Evolutionary conservation across 163 green algal species (phyloP).

Genomic region (Trebouxiophyceae sp.): DNA sequence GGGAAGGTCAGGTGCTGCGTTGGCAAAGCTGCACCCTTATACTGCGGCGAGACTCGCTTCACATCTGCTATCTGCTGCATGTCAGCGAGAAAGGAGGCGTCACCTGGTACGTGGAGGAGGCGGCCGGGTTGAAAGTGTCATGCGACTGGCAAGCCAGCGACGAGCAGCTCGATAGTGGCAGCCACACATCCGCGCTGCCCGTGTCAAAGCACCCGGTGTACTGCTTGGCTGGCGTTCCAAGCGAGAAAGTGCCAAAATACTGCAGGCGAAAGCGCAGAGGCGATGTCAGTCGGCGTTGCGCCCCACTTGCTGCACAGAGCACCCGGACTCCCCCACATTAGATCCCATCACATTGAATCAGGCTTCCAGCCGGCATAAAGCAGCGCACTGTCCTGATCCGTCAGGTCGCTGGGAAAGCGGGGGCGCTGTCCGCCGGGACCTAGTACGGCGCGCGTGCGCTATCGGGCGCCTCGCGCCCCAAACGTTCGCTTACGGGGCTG

Average conservation of each 20-base stretch:
- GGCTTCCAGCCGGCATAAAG: too few relatives aligned
- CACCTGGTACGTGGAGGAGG: neutral
- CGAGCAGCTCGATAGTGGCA: neutral
- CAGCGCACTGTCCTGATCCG: too few relatives aligned
- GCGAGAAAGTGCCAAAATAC: conserved; percentile 1
- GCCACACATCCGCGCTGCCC: conserved; percentile 6
- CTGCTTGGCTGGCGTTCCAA: neutral
- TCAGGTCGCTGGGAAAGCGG: too few relatives aligned
- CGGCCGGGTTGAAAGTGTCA: neutral
- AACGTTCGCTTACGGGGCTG: too few relatives aligned
- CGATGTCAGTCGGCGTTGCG: too few relatives aligned
- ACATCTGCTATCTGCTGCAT: neutral
- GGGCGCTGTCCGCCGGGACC: too few relatives aligned
- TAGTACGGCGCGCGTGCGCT: too few relatives aligned
- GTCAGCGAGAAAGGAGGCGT: neutral
- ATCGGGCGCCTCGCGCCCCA: too few relatives aligned
- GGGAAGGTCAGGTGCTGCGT: neutral
- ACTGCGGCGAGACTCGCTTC: neutral
- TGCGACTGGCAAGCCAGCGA: conserved; percentile 2
- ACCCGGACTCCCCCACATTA: too few relatives aligned
- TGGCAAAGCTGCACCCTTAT: neutral
- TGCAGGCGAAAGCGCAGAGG: conserved; percentile 1
- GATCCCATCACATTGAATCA: too few relatives aligned
- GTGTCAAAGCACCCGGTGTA: conserved; percentile 12
- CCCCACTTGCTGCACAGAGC: too few relatives aligned